Evolutionary conservation across 2,329 filamentous ascomycete genomes (phyloP).

Genomic region (Colletotrichum endophyticum): DNA sequence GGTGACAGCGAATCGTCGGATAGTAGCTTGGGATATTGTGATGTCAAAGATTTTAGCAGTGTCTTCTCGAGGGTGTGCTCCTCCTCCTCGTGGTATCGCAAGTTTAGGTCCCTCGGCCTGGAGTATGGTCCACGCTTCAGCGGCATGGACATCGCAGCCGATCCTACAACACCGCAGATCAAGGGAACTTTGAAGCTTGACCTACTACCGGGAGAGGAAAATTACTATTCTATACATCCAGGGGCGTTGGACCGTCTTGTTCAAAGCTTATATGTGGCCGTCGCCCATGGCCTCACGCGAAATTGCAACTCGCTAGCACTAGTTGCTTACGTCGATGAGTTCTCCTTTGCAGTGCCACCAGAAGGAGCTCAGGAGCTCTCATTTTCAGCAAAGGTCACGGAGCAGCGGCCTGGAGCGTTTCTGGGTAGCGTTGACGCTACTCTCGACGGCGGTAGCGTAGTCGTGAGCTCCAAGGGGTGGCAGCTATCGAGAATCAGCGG

Average conservation of each 20-base stretch:
- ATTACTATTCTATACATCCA: neutral
- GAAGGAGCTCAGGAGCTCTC: neutral
- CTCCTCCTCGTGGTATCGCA: neutral
- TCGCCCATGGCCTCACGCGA: neutral
- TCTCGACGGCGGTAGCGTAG: neutral
- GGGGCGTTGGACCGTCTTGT: neutral
- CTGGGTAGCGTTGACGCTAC: neutral
- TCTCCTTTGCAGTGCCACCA: neutral
- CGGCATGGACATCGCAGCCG: neutral
- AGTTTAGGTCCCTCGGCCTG: neutral
- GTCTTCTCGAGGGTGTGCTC: neutral
- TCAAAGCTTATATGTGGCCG: neutral
- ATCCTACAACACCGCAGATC: neutral
- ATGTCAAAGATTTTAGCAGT: neutral
- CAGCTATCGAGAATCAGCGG: neutral
- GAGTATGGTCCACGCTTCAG: constrained; percentile 6
- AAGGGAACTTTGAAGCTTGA: neutral
- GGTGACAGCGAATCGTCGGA: neutral
- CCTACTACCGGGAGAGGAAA: neutral
- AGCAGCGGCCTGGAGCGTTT: neutral
- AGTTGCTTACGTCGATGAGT: neutral
- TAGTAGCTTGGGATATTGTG: neutral
- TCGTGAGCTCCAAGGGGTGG: constrained; percentile 4
- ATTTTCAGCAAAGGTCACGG: neutral
- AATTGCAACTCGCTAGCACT: neutral